phyloP scores from a whole-genome alignment of 441 rosid genomes.

The Adansonia madagascariensis region DNA sequence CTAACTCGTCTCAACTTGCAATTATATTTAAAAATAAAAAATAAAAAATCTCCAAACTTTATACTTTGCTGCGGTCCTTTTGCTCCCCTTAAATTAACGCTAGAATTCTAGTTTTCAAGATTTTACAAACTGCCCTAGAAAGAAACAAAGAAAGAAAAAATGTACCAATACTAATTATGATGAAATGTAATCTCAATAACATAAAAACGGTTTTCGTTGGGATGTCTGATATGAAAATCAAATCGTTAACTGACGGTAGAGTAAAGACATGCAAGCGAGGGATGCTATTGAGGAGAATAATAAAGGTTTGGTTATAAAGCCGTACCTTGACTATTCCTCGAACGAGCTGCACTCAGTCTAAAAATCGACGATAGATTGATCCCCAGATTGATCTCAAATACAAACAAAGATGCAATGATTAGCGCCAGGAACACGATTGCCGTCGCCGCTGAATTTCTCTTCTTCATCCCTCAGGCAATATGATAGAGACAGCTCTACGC shows the following conservation, averaged over 20 bases:
- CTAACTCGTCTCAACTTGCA: no score
- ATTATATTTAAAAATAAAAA: no score
- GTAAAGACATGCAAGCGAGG: no score
- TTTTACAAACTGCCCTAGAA: background rate
- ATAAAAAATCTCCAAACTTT: no score
- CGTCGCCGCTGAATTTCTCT: background rate
- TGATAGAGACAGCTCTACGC: no score
- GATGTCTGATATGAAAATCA: background rate
- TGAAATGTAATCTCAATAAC: background rate
- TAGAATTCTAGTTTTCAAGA: background rate
- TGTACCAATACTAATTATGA: background rate
- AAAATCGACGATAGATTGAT: background rate
- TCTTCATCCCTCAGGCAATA: background rate
- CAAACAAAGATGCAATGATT: background rate
- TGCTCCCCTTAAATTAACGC: background rate
- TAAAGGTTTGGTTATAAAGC: background rate
- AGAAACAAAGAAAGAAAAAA: background rate
- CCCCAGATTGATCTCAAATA: background rate
- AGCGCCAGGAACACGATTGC: background rate
- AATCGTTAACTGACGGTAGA: no score
- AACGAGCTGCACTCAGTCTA: constrained; percentile 1
- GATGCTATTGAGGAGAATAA: background rate
- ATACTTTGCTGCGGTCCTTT: no score
- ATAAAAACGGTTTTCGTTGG: background rate
- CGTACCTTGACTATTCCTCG: background rate